Base-by-base conservation (phyloP, 2,329 filamentous ascomycete genomes). In the Phyllosticta capitalensis region DNA sequence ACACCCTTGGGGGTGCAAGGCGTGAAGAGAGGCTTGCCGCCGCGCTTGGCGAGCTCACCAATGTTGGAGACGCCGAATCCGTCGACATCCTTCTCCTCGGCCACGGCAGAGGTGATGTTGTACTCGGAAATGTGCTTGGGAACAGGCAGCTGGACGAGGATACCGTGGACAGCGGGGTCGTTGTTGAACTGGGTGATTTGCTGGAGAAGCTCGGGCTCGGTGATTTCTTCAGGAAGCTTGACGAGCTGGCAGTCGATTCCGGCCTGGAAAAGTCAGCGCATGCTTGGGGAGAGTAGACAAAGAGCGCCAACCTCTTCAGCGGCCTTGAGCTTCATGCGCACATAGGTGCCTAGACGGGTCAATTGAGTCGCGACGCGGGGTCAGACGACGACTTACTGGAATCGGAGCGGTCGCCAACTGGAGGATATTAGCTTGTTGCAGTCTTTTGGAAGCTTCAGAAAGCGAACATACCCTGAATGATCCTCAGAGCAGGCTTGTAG, bases 261-360 rank as follows among this genome's bases (percentile, higher is more conserved):
- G 70, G 92, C 91, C 89, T 92, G 67, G n/a, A 61, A 22, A 7
- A 52, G 54, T 56, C 48, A 62, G 57, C 58, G 49, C 50, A 45
- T n/a, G 55, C 17, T 21, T 26, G 49, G 28, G 20, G 12, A 54
- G 1, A 38, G 22, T 28, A 28, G 51, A 20, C 28, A 45, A 28
- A 52, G 51, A 17, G 55, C 45, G 57, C 30, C 52, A 78, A 91
- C 89, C 82, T 97, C 94, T 73, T 89, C 81, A 61, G 94, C 94
- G 65, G 94, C 94, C 82, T 96, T 99, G 70, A 96, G 79, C 80
- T 99, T 99, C 94, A 99, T 99, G 77, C 92, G 92, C 76, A 99
- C 92, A 88, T 99, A 99, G 56, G 92, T 97, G 70, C 87, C 89
- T 92, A 60, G 38, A 2, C 17, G 61, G 64, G 67, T 72, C 67